Conservation (phyloP, 345 rosid species). For the Eucalyptus marginata region DNA sequence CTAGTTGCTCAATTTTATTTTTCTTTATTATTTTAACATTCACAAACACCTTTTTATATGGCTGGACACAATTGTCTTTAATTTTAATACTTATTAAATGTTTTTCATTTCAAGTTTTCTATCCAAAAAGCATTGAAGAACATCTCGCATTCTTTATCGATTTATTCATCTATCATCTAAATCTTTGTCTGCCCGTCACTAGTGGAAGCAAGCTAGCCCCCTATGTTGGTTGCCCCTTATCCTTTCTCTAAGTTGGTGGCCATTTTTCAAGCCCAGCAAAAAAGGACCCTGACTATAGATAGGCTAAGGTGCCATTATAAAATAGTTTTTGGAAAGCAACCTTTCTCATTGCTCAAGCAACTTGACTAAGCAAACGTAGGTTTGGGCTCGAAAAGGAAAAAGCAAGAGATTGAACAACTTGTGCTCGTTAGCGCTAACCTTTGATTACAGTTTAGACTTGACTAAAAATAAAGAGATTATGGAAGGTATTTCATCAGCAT, state of each 20-base stretch:
- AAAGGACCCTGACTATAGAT: neutral
- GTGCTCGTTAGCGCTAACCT: neutral
- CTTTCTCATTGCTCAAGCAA: neutral
- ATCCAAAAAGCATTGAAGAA: neutral
- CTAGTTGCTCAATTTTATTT: neutral
- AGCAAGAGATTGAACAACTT: neutral
- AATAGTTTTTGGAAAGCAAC: neutral
- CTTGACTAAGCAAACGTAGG: neutral
- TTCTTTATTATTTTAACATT: neutral
- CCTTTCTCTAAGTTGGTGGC: neutral
- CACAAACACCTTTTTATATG: neutral
- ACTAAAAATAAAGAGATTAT: neutral
- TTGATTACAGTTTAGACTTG: neutral
- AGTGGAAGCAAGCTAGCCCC: neutral
- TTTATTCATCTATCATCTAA: neutral
- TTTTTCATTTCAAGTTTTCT: neutral
- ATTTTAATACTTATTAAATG: neutral
- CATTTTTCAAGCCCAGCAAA: neutral
- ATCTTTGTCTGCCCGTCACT: too few species aligned
- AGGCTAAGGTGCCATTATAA: neutral
- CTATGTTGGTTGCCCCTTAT: neutral
- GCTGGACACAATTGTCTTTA: neutral
- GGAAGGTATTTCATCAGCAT: neutral
- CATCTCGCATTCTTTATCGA: neutral
- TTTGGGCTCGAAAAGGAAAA: neutral